Conservation (phyloP, 768 basidiomycete species). For the Boletus subparvulus region DNA sequence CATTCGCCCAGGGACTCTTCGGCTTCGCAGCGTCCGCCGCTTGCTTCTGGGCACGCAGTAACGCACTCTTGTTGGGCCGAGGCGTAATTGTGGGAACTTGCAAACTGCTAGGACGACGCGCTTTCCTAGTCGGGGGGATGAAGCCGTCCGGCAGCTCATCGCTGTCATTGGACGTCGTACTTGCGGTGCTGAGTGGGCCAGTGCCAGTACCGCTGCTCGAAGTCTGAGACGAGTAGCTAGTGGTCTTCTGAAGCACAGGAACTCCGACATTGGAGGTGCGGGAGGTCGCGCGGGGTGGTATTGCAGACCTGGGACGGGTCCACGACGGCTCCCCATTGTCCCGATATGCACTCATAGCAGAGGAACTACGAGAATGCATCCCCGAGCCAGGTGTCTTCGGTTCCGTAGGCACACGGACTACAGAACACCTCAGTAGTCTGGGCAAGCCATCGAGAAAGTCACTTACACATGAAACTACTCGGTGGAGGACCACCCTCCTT, state of each 20-base stretch:
- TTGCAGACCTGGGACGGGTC: conserved; percentile 17
- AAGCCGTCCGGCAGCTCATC: conserved; percentile 19
- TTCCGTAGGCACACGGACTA: conserved; percentile 48
- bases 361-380: conserved; percentile 43
- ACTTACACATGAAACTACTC: conserved; percentile 70
- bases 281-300: conserved; percentile 43
- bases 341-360: conserved; percentile 33
- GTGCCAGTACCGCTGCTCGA: conserved; percentile 25
- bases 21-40: conserved; percentile 35
- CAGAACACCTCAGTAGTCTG: conserved; percentile 1
- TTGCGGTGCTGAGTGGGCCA: conserved; percentile 31
- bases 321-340: conserved; percentile 17
- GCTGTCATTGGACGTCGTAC: conserved; percentile 24
- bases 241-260: conserved; percentile 15
- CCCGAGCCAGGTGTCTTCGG: conserved; percentile 42
- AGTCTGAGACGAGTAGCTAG: conserved; percentile 26
- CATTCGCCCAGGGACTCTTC: conserved; percentile 35
- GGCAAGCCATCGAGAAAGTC: too few relatives aligned
- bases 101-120: conserved; percentile 56
- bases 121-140: conserved; percentile 28
- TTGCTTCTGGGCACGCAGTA: conserved; percentile 67
- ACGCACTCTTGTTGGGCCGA: conserved; percentile 71
- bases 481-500: conserved; percentile 54
- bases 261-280: conserved; percentile 33
- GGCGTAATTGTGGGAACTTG: conserved; percentile 63